Conservation (phyloP, 2,329 filamentous ascomycete genomes). For the Cladophialophora immunda region DNA sequence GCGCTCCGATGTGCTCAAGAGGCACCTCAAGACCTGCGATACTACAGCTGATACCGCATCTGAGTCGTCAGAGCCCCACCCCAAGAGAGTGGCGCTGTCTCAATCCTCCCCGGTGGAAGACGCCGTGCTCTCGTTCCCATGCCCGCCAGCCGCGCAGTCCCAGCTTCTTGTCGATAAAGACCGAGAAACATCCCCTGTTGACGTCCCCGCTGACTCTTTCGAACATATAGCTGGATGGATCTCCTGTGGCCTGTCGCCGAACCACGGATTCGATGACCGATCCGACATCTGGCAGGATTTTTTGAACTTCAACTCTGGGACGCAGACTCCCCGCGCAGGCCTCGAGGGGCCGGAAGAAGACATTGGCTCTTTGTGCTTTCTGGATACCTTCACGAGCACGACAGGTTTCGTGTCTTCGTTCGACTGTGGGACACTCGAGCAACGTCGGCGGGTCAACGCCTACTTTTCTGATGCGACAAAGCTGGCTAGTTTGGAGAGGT, state of each 20-base stretch:
- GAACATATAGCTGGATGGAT: slow-evolving; percentile 13
- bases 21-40: slow-evolving; percentile 40
- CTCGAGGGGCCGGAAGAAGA: not conserved
- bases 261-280: slow-evolving; percentile 1
- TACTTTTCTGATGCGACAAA: slow-evolving; percentile 11
- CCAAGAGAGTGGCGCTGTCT: not conserved
- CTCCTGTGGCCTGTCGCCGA: slow-evolving; percentile 10
- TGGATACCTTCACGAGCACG: slow-evolving; percentile 49
- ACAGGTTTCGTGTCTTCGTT: slow-evolving; percentile 49
- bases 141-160: not conserved
- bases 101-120: not conserved
- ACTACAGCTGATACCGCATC: slow-evolving; percentile 8
- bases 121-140: not conserved
- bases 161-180: not conserved
- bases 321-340: not conserved
- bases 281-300: slow-evolving; percentile 22
- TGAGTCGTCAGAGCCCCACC: slow-evolving; percentile 34
- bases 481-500: not conserved
- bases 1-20: slow-evolving; percentile 50
- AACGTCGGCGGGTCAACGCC: slow-evolving; percentile 44
- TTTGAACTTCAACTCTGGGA: slow-evolving; percentile 11
- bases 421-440: slow-evolving; percentile 47
- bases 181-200: not conserved
- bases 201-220: not conserved
- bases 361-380: slow-evolving; percentile 37